Conservation (phyloP, 495 filamentous ascomycete genomes). For the Xylaria telfairii region DNA sequence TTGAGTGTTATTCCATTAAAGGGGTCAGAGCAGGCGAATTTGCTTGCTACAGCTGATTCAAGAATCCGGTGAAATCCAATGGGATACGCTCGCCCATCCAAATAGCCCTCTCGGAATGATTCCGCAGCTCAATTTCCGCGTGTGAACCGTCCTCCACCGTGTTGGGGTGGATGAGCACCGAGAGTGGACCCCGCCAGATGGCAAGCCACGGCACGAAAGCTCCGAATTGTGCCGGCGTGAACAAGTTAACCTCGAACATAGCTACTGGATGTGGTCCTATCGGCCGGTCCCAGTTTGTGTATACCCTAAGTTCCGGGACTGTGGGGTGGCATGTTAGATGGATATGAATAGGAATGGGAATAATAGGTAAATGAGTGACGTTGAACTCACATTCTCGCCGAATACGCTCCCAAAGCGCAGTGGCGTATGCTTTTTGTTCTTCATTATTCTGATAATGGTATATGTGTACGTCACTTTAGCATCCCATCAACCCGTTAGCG, state of each 20-base stretch:
- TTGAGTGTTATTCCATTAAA: neutral
- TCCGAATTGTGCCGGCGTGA: slow-evolving; percentile 85
- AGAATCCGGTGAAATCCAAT: slow-evolving; percentile 54
- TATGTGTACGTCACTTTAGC: slow-evolving; percentile 75
- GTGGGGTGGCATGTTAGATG: neutral
- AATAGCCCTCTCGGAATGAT: slow-evolving; percentile 79
- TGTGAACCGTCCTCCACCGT: slow-evolving; percentile 53
- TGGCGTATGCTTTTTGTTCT: slow-evolving; percentile 68
- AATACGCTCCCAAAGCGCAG: slow-evolving; percentile 77
- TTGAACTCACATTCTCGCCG: slow-evolving; percentile 71
- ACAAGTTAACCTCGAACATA: slow-evolving; percentile 93
- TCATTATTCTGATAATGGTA: slow-evolving; percentile 75
- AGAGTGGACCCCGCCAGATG: slow-evolving; percentile 81
- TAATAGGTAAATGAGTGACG: too few relatives aligned
- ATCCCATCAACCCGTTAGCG: neutral
- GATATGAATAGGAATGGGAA: neutral
- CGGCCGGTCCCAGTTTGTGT: slow-evolving; percentile 75
- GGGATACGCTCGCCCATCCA: slow-evolving; percentile 83
- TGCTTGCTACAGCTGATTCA: neutral
- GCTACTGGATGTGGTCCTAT: slow-evolving; percentile 82
- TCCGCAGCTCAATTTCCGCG: slow-evolving; percentile 57
- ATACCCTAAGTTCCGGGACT: slow-evolving; percentile 89
- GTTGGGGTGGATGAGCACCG: slow-evolving; percentile 82
- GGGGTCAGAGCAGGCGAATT: neutral
- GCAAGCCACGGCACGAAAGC: slow-evolving; percentile 87